Base-by-base conservation (phyloP, 169 alveolate genomes). In the Fabrea salina region DNA sequence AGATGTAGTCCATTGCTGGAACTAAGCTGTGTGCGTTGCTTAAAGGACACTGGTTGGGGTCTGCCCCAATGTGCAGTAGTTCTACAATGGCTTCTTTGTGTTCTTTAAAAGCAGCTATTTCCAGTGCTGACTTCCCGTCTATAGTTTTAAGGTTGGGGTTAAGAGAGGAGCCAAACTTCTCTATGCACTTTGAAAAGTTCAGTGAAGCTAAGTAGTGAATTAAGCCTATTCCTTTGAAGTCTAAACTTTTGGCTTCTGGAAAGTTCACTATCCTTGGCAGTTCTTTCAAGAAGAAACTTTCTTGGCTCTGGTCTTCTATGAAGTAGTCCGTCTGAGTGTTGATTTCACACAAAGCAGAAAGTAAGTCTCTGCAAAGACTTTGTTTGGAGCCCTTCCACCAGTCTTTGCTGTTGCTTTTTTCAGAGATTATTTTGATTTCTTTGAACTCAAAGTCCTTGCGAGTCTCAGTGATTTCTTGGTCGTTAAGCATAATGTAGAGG, bases 401-500 rank as follows among this genome's bases (percentile, higher is more conserved):
- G 19, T 64, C 75, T 7, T 22, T 37, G 5, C 16, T 41, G 3
- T 25, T 64, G 2, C 22, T 22, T 0, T 25, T 35, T 32, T 37
- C 37, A 7, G 16, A 19, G 4, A 22, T 19, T 64, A 19, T 32
- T 4, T 19, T 22, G 27, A 70, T 22, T 25, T 70, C 79, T 50
- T 50, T 70, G 32, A 47, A 70, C 44, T 70, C 79, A 49, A 70
- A 70, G 13, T 25, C 66, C 32, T 70, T 47, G 41, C 68, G n/a
- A 22, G 11, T 6, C 19, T 30, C 19, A 4, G 85, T 81, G 1
- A 86, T 22, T 22, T 67, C 59, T 53, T 66, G 72, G 0, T 82
- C 79, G 3, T 86, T 82, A 74, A 51, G 82, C 11, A 82, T 11
- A 3, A 86, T 8, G 53, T 79, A 68, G 6, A 86, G 47, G 27